phyloP scores from a whole-genome alignment of 192 early-diverging fungal species.

The Entomortierella parvispora region DNA sequence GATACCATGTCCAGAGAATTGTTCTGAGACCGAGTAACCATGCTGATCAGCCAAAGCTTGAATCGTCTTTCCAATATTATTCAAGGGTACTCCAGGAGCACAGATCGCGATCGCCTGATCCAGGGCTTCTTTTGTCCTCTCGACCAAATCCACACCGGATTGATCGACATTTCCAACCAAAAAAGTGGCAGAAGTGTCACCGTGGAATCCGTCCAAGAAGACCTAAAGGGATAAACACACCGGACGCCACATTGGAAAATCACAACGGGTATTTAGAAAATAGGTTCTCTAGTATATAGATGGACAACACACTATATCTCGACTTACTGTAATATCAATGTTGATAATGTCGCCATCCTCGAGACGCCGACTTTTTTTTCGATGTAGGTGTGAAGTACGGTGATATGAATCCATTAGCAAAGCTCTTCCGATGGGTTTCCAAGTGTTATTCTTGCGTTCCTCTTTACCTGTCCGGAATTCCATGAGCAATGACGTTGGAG shows the following conservation, averaged over 20 bases:
- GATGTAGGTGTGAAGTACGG: too few species aligned
- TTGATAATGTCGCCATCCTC: constrained; percentile 98
- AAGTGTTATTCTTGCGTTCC: too few species aligned
- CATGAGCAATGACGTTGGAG: constrained; percentile 90
- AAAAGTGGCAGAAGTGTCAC: constrained; percentile 93
- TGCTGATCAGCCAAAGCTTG: constrained; percentile 57
- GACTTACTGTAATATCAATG: constrained; percentile 80
- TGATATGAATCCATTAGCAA: too few species aligned
- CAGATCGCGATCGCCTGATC: constrained; percentile 89
- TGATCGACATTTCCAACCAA: constrained; percentile 93
- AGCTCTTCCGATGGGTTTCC: too few species aligned
- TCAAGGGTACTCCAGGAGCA: constrained; percentile 76
- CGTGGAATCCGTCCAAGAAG: constrained; percentile 91
- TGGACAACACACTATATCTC: too few species aligned
- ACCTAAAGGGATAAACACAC: constrained; percentile 76
- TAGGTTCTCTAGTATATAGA: too few species aligned
- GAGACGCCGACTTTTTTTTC: constrained; percentile 85
- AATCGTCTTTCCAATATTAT: constrained; percentile 74
- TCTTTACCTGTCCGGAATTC: constrained; percentile 92
- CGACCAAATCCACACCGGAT: constrained; percentile 76
- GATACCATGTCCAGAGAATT: constrained; percentile 90
- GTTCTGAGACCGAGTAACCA: constrained; percentile 71
- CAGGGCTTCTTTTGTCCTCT: constrained; percentile 85
- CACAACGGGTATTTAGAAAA: too few species aligned
- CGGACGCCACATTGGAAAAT: too few species aligned